Conservation (phyloP, 2,329 filamentous ascomycete genomes). For the Diaporthe amygdali region DNA sequence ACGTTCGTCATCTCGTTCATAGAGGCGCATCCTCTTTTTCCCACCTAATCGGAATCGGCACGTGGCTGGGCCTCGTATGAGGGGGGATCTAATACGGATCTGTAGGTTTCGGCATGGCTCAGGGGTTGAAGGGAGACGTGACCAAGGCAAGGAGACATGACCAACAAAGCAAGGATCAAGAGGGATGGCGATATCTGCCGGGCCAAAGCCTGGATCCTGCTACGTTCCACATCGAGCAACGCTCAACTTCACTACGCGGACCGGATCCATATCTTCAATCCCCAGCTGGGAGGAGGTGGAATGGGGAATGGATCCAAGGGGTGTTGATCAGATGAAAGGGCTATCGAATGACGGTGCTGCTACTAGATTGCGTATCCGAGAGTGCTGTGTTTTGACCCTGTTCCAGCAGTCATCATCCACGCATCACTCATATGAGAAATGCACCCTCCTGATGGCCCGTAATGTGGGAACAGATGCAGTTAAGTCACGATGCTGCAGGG, state of each 20-base stretch:
- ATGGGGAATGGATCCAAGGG: conserved; percentile 19
- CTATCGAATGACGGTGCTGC: conserved; percentile 19
- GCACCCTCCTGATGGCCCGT: conserved; percentile 7
- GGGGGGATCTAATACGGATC: conserved; percentile 19
- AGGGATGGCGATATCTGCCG: conserved; percentile 3
- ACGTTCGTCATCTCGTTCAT: conserved; percentile 22
- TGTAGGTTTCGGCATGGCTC: conserved; percentile 27
- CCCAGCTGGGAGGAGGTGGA: conserved; percentile 14
- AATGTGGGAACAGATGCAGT: conserved; percentile 12
- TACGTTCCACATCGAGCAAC: conserved; percentile 12
- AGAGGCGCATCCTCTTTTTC: conserved; percentile 15
- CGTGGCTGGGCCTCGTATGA: conserved; percentile 23
- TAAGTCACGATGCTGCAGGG: conserved; percentile 15
- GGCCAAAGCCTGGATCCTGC: conserved; percentile 11
- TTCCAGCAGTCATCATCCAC: conserved; percentile 24
- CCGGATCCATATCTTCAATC: conserved; percentile 19
- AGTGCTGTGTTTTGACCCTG: conserved; percentile 24
- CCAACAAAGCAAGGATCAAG: conserved; percentile 3
- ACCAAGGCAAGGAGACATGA: conserved; percentile 18
- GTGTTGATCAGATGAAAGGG: conserved; percentile 26
- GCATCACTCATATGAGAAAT: conserved; percentile 11
- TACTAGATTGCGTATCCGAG: conserved; percentile 22
- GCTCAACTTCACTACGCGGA: conserved; percentile 9
- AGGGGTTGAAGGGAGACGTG: conserved; percentile 23
- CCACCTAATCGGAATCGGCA: conserved; percentile 19